Base-by-base conservation (phyloP, 78 protist genomes). In the Dictyostelium intermedium region DNA sequence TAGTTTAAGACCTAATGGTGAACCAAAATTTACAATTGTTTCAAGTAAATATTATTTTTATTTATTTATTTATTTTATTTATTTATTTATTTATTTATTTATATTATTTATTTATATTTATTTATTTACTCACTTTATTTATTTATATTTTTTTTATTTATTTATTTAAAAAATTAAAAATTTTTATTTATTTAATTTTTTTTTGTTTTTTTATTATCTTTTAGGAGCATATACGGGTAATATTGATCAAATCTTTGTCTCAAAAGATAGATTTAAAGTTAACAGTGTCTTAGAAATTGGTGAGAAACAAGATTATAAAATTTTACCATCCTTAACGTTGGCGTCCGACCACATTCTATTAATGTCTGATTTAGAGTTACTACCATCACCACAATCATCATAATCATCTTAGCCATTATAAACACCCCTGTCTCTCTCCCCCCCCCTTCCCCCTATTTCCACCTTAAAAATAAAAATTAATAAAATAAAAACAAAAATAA, bases 341-440 rank as follows among this genome's bases (percentile, higher is more conserved):
- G 70, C 89, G 2, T 91, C 95, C 3, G 95, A 82, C 61, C 95
- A 91, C 60, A 82, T 83, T 27, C 32, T 91, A 84, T 32, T 83
- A 60, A 23, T 82, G 80, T n/a, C 94, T 45, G 91, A 91, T 34
- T 23, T 91, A 14, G 66, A 79, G 14, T 79, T 79, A 72, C 16
- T 25, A 66, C 73, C 32, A 63, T 9, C 69, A 16, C 0, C 74
- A 63, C 34, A 5, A 20, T 9, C 74, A 66, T 66, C 37, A 7
- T 23, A 61, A 20, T 66, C 73, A 25, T 0, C 5, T 53, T 13
- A 16, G 14, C 14, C 9, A 20, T 61, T n/a, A 61, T n/a, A 61
- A 20, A 61, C n/a, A 20, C 2, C 25, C 34, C n/a, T n/a, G 18
- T 61, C 1, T 23, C 20, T 61, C 6, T 61, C n/a, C n/a, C n/a